These are phyloP conservation scores for Yamadazyma olivae DNA, from an alignment of 805 yeast species.

Conservation along the genomic window DNA sequence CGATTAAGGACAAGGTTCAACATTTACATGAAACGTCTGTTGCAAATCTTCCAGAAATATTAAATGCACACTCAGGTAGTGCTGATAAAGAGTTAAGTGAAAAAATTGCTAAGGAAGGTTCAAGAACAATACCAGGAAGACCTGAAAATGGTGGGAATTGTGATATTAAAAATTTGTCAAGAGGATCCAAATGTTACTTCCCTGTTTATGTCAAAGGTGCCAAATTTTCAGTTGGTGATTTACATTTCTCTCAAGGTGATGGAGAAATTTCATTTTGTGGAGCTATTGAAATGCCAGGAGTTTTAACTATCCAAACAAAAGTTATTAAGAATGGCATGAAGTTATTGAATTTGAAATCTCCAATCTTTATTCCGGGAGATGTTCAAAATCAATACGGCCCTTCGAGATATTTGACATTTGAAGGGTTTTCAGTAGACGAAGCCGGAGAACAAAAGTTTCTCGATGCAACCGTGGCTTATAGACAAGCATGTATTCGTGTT, in stretches of 20 bases:
- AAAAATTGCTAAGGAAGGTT: conserved; percentile 39
- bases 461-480: conserved; percentile 49
- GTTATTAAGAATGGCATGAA: conserved; percentile 43
- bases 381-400: conserved; percentile 49
- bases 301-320: conserved; percentile 39
- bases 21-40: conserved; percentile 29
- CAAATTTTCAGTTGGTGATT: conserved; percentile 46
- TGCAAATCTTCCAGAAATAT: conserved; percentile 40
- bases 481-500: conserved; percentile 47
- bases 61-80: conserved; percentile 39
- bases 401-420: conserved; percentile 47
- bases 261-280: conserved; percentile 55
- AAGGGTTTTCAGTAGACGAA: conserved; percentile 53
- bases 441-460: conserved; percentile 43
- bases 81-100: conserved; percentile 17
- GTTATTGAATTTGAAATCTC: conserved; percentile 38
- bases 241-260: conserved; percentile 53
- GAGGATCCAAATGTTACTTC: conserved; percentile 48
- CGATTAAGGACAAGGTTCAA: conserved; percentile 30
- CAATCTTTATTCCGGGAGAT: conserved; percentile 48
- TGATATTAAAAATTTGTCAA: conserved; percentile 48
- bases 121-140: conserved; percentile 51
- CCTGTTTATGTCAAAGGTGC: conserved; percentile 49
- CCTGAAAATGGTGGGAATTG: conserved; percentile 56
- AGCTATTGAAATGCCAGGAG: conserved; percentile 52